Conservation (phyloP, 345 rosid species). For the Euclidium syriacum region DNA sequence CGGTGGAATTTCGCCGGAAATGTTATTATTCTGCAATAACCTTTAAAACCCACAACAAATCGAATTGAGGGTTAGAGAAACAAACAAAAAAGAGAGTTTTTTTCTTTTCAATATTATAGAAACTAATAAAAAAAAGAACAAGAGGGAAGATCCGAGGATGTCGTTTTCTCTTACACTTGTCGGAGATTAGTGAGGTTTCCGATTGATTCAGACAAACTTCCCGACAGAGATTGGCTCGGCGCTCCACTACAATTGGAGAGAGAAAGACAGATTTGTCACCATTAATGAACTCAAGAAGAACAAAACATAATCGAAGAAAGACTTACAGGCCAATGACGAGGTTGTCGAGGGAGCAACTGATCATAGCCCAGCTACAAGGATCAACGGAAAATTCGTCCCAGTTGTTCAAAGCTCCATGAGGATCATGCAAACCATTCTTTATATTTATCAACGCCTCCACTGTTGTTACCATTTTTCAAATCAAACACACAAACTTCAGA, state of each 20-base stretch:
- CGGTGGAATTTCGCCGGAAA: conserved; percentile 71
- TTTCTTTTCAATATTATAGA: background rate
- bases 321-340: conserved; percentile 74
- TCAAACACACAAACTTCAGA: background rate
- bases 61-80: background rate
- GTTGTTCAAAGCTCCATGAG: conserved; percentile 75
- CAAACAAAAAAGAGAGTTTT: background rate
- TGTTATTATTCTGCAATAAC: conserved; percentile 78
- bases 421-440: conserved; percentile 56
- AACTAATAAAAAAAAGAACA: background rate
- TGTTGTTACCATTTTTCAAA: conserved; percentile 25
- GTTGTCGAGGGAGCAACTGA: conserved; percentile 79
- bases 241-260: conserved; percentile 54
- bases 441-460: conserved; percentile 81
- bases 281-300: conserved; percentile 15
- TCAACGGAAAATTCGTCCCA: conserved; percentile 96
- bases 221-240: conserved; percentile 88
- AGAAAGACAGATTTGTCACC: background rate
- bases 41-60: conserved; percentile 33
- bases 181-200: conserved; percentile 88
- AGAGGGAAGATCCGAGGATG: conserved; percentile 18
- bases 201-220: conserved; percentile 53
- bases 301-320: background rate
- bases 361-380: conserved; percentile 99
- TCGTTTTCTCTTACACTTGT: conserved; percentile 68